These are phyloP conservation scores for Vicia villosa DNA, from an alignment of 306 rosid species.

Conservation along the genomic window DNA sequence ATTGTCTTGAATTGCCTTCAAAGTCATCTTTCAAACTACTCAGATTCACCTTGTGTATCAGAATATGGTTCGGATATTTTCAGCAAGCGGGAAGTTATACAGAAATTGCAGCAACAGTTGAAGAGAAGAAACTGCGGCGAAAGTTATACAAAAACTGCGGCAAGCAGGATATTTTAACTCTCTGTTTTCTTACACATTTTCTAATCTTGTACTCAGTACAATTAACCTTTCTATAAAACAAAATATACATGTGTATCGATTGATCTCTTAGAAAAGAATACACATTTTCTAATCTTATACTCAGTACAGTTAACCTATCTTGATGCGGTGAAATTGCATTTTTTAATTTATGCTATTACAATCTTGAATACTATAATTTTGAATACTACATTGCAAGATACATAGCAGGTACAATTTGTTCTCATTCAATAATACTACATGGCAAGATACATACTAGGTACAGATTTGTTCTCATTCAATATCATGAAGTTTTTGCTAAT, in stretches of 20 bases:
- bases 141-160: too few relatives aligned
- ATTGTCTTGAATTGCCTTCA: conserved; percentile 80
- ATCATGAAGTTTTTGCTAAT: too few relatives aligned
- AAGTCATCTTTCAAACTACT: conserved; percentile 84
- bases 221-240: neutral
- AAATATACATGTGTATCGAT: neutral
- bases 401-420: too few relatives aligned
- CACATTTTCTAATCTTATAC: too few relatives aligned
- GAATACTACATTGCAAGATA: too few relatives aligned
- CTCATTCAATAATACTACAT: too few relatives aligned
- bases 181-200: neutral
- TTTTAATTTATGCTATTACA: too few relatives aligned
- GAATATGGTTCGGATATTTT: conserved; percentile 95
- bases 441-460: too few relatives aligned
- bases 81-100: conserved; percentile 90
- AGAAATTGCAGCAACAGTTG: conserved; percentile 87
- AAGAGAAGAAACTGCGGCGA: conserved; percentile 93
- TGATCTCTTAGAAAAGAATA: neutral
- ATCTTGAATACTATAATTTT: too few relatives aligned
- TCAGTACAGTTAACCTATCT: too few relatives aligned
- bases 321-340: too few relatives aligned
- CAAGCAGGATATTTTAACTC: conserved; percentile 49
- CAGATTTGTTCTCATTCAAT: too few relatives aligned
- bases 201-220: neutral
- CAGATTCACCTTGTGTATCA: conserved; percentile 92